These are phyloP conservation scores for Fusarium nodosum DNA, from an alignment of 2,329 filamentous ascomycete genomes.

Conservation along the genomic window DNA sequence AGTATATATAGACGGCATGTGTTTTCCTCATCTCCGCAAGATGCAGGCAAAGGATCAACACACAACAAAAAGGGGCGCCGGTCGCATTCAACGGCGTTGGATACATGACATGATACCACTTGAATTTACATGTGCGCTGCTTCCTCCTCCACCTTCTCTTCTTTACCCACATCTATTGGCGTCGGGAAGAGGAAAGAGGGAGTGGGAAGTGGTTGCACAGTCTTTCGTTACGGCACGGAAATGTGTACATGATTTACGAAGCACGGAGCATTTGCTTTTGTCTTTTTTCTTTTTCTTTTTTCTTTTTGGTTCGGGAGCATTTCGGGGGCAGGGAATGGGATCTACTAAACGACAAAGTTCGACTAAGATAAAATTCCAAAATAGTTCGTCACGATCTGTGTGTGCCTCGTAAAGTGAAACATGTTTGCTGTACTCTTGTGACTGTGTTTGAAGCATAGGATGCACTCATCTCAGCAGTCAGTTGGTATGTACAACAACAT, in stretches of 20 bases:
- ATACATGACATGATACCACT: slow-evolving; percentile 46
- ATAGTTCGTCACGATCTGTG: slow-evolving; percentile 22
- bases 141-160: neutral
- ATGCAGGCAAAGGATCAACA: slow-evolving; percentile 25
- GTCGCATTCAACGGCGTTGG: slow-evolving; percentile 50
- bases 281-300: too few species aligned
- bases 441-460: slow-evolving; percentile 2
- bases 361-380: slow-evolving; percentile 15
- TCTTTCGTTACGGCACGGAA: slow-evolving; percentile 22
- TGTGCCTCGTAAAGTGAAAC: slow-evolving; percentile 22
- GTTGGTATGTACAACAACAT: neutral
- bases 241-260: slow-evolving; percentile 30
- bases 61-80: slow-evolving; percentile 36
- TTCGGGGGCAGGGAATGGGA: slow-evolving; percentile 31
- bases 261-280: slow-evolving; percentile 32
- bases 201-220: slow-evolving; percentile 4
- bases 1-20: slow-evolving; percentile 35
- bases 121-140: slow-evolving; percentile 30
- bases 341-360: slow-evolving; percentile 28
- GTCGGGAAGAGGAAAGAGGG: neutral
- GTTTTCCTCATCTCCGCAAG: slow-evolving; percentile 17
- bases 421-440: slow-evolving; percentile 16
- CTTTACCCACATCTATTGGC: slow-evolving; percentile 15
- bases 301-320: slow-evolving; percentile 32
- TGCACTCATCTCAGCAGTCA: slow-evolving; percentile 7